Conservation (phyloP, 1,139 yeast genomes). For the Diutina scorzettiae region DNA sequence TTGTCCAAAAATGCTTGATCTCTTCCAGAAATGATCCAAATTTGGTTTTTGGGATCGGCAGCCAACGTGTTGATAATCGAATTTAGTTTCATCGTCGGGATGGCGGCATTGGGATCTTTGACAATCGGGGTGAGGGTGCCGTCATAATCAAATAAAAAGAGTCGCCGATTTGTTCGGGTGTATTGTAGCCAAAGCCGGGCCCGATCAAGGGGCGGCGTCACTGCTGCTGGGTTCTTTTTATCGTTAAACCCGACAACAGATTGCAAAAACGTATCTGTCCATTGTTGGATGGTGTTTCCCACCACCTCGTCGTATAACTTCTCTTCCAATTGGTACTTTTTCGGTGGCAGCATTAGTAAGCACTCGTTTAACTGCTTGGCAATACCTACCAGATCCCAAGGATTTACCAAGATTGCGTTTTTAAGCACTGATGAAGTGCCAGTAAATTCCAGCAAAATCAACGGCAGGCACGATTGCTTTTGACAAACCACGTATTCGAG, state of each 20-base stretch:
- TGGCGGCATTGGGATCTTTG: constrained; percentile 95
- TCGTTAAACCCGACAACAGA: constrained; percentile 26
- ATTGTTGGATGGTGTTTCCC: constrained; percentile 63
- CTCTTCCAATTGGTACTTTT: constrained; percentile 31
- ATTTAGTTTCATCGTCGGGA: constrained; percentile 70
- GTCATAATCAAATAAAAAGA: constrained; percentile 89
- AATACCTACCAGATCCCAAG: constrained; percentile 93
- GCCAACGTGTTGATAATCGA: constrained; percentile 48
- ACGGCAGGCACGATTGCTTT: constrained; percentile 57
- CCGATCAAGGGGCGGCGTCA: constrained; percentile 79
- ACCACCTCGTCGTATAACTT: constrained; percentile 55
- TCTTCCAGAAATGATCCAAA: constrained; percentile 95
- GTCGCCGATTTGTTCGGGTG: constrained; percentile 47
- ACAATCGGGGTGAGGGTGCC: constrained; percentile 97
- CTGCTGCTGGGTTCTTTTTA: constrained; percentile 34
- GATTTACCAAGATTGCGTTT: constrained; percentile 81
- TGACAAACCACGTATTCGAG: constrained; percentile 88
- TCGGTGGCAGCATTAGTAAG: constrained; percentile 35
- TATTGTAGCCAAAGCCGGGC: constrained; percentile 55
- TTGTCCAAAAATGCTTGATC: constrained; percentile 82
- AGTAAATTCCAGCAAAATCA: constrained; percentile 82
- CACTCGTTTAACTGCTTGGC: constrained; percentile 74
- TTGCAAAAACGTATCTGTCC: constrained; percentile 60
- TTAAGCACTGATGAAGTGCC: constrained; percentile 77
- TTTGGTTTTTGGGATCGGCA: constrained; percentile 69